phyloP scores from a whole-genome alignment of 1,284 basidiomycete genomes.

The Cystobasidium sp. region DNA sequence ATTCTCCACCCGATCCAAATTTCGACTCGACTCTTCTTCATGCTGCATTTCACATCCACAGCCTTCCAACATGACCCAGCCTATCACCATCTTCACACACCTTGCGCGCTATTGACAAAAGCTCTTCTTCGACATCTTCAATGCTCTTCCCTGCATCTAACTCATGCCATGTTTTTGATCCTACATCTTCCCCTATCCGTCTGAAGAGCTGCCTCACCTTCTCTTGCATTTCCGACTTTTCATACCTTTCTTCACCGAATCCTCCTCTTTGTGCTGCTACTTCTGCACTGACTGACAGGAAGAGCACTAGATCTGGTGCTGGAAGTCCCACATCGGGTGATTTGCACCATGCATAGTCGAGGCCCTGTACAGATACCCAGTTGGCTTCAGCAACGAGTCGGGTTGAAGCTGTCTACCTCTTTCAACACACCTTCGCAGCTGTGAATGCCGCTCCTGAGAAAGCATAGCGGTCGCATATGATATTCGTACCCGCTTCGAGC shows the following conservation, averaged over 20 bases:
- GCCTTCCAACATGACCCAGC: constrained; percentile 33
- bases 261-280: constrained; percentile 75
- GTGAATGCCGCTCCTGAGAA: constrained; percentile 97
- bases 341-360: constrained; percentile 75
- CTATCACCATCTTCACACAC: constrained; percentile 49
- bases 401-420: constrained; percentile 53
- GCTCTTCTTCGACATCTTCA: constrained; percentile 65
- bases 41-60: constrained; percentile 44
- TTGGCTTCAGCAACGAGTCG: constrained; percentile 1
- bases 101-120: constrained; percentile 65
- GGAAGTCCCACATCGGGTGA: constrained; percentile 84
- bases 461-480: constrained; percentile 93
- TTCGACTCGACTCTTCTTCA: background rate
- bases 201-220: constrained; percentile 54
- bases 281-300: constrained; percentile 79
- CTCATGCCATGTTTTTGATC: constrained; percentile 14
- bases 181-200: constrained; percentile 27
- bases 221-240: constrained; percentile 56
- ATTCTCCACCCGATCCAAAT: background rate
- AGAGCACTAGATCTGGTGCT: constrained; percentile 83
- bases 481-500: constrained; percentile 69
- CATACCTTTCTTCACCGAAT: constrained; percentile 80
- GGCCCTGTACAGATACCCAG: constrained; percentile 57
- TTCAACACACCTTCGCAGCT: constrained; percentile 68
- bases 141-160: constrained; percentile 55